Base-by-base conservation (phyloP, 345 rosid genomes). In the Dimocarpus longan region DNA sequence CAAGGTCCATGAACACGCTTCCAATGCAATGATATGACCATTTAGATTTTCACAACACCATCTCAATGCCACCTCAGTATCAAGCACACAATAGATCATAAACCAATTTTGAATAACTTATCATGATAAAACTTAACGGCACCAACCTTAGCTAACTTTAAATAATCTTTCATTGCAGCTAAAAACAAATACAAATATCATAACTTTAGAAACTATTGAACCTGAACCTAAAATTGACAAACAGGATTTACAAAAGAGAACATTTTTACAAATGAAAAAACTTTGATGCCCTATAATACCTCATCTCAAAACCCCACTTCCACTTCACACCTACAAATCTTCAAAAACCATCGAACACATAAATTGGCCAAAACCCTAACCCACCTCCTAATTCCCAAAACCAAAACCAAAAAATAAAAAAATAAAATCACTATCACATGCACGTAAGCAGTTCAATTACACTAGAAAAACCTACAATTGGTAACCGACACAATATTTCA, bases 281-380 rank as follows among this genome's bases (percentile, higher is more conserved):
- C 12, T 7, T 8, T 46, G 12, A 46, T 46, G 12, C 52, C 12
- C 37, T 32, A 32, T 32, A 3, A 32, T 32, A 32, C 37, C 37
- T 32, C 1, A 32, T 32, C 37, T 32, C 37, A 32, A 32, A 46
- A 46, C 1, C 5, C 12, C 54, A 22, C 24, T 21, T 32, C 37
- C 6, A 68, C 71, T 15, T 71, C 60, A 71, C 21, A 18, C 62
- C 6, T 6, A 6, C 9, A 73, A 60, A 59, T 73, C 56, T 13
- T 16, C 21, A 75, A 22, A 57, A 80, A 10, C 24, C 66, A 10
- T 6, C 26, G 28, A 66, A 54, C 32, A 19, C 26, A 75, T 10
- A 8, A 50, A 62, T 46, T 39, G 66, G 24, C 8, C 13, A 37
- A 63, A 71, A 57, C 78, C 60, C 77, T 64, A 81, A n/a, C 4